Conservation (phyloP, 768 basidiomycete genomes). For the Tephrocybe sp. region DNA sequence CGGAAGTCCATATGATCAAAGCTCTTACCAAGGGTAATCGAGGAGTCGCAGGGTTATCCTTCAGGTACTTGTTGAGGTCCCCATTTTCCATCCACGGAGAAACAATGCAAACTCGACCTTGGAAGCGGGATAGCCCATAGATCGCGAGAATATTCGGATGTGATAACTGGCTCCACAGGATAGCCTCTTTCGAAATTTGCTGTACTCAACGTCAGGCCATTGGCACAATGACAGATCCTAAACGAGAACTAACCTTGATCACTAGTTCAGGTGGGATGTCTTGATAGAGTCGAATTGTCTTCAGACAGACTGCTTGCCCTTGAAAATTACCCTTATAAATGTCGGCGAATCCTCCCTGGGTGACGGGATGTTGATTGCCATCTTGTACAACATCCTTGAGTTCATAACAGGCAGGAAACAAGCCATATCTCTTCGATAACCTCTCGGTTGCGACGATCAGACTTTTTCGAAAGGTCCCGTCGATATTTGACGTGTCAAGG, state of each 20-base stretch:
- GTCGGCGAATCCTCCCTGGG: background rate
- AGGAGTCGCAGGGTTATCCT: background rate
- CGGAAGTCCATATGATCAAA: background rate
- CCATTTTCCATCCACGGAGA: constrained; percentile 1
- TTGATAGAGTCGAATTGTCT: background rate
- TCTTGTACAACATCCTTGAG: background rate
- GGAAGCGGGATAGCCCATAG: background rate
- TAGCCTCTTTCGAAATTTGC: background rate
- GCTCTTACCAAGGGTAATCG: background rate
- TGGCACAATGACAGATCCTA: background rate
- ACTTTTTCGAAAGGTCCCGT: background rate
- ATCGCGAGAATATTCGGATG: background rate
- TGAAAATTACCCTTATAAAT: background rate
- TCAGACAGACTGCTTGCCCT: background rate
- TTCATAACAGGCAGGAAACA: background rate
- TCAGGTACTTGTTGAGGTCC: background rate
- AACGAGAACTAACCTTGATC: background rate
- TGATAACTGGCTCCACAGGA: background rate
- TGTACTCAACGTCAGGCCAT: background rate
- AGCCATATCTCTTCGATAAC: background rate
- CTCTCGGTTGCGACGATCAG: background rate
- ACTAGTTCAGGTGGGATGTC: background rate
- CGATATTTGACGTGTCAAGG: background rate
- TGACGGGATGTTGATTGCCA: background rate
- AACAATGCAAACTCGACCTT: background rate